Evolutionary conservation across 2,329 filamentous ascomycete species (phyloP).

Genomic region (Trichoderma afroharzianum): DNA sequence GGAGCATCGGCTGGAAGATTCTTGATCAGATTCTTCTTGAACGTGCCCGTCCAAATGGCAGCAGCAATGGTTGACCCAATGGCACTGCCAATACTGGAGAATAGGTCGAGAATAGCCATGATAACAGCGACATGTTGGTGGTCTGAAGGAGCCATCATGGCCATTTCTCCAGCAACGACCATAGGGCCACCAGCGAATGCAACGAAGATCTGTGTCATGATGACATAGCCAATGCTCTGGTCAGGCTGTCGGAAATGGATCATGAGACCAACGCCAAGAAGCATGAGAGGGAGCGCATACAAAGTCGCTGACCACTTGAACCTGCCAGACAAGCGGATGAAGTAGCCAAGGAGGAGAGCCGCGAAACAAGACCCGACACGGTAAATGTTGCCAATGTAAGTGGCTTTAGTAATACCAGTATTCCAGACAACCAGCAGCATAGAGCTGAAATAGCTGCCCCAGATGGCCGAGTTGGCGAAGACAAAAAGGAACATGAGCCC

Average conservation of each 20-base stretch:
- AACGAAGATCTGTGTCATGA: constrained; percentile 61
- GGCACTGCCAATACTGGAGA: constrained; percentile 57
- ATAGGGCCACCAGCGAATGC: constrained; percentile 57
- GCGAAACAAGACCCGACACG: constrained; percentile 45
- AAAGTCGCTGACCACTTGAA: constrained; percentile 51
- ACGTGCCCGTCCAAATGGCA: constrained; percentile 61
- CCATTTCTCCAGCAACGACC: constrained; percentile 58
- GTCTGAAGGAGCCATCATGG: constrained; percentile 56
- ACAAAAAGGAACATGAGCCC: constrained; percentile 36
- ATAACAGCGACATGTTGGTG: constrained; percentile 60
- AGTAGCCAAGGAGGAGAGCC: constrained; percentile 38
- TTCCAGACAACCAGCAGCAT: constrained; percentile 40
- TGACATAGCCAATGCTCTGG: constrained; percentile 48
- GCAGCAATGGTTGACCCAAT: constrained; percentile 58
- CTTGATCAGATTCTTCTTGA: constrained; percentile 47
- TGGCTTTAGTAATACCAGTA: constrained; percentile 32
- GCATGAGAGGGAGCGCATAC: constrained; percentile 51
- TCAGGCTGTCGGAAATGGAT: constrained; percentile 54
- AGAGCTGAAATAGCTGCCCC: constrained; percentile 39
- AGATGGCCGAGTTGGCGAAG: constrained; percentile 36
- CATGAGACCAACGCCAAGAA: constrained; percentile 56
- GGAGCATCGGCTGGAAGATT: constrained; percentile 46
- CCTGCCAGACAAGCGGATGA: constrained; percentile 44
- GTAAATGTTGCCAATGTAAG: constrained; percentile 45
- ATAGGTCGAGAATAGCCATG: constrained; percentile 59